Percentiles rank a stretch among this genome's conserved stretches.
phyloP scores from a whole-genome alignment of 306 rosid species.

The Fagus sylvatica region DNA sequence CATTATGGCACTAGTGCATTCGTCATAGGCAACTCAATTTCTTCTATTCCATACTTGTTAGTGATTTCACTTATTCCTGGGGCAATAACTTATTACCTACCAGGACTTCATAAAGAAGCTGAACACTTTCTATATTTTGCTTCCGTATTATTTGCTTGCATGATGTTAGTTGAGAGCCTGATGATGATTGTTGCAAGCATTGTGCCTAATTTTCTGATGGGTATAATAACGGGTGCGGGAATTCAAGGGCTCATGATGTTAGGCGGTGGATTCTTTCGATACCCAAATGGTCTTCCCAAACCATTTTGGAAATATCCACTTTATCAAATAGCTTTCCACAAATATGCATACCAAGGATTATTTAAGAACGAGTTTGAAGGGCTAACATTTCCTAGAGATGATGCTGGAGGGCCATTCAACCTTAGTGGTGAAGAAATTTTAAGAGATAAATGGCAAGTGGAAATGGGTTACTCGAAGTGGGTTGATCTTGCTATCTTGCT shows the following conservation, averaged over 20 bases:
- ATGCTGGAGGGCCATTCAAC: neutral
- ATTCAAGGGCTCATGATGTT: slow-evolving; percentile 51
- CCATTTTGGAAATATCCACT: slow-evolving; percentile 51
- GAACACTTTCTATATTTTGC: slow-evolving; percentile 36
- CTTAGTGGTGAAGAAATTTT: slow-evolving; percentile 39
- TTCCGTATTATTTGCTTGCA: slow-evolving; percentile 24
- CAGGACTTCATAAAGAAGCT: slow-evolving; percentile 41
- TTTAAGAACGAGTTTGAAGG: slow-evolving; percentile 59
- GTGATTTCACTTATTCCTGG: slow-evolving; percentile 47
- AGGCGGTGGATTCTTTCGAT: slow-evolving; percentile 40
- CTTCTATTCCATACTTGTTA: slow-evolving; percentile 41
- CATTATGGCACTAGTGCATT: slow-evolving; percentile 45
- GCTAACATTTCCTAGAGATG: neutral
- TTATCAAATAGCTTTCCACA: slow-evolving; percentile 45
- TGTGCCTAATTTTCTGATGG: slow-evolving; percentile 41
- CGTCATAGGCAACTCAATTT: slow-evolving; percentile 47
- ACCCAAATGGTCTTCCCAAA: slow-evolving; percentile 43
- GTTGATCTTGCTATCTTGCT: slow-evolving; percentile 54
- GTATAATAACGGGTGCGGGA: slow-evolving; percentile 45
- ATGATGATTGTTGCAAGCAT: slow-evolving; percentile 55
- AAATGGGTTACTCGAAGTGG: slow-evolving; percentile 68
- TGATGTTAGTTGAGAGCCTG: slow-evolving; percentile 54
- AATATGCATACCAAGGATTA: slow-evolving; percentile 51
- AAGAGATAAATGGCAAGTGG: slow-evolving; percentile 33
- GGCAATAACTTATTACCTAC: slow-evolving; percentile 36